Conservation (phyloP, 169 alveolate genomes). For the Theileria equi region DNA sequence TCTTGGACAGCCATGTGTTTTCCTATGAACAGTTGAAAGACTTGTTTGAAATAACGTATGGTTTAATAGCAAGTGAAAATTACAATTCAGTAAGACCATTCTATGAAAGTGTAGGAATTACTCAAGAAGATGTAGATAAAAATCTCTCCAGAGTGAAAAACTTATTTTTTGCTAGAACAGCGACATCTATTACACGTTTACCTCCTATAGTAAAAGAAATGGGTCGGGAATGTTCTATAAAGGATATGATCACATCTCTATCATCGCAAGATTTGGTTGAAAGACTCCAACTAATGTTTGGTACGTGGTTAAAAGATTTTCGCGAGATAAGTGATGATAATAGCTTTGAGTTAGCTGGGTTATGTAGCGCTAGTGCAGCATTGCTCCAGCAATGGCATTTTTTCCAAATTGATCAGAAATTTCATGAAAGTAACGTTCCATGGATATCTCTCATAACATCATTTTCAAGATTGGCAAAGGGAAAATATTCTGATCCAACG, state of each 20-base stretch:
- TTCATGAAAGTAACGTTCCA: slow-evolving; percentile 31
- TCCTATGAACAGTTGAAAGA: slow-evolving; percentile 47
- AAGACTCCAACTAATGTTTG: slow-evolving; percentile 44
- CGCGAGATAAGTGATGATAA: slow-evolving; percentile 10
- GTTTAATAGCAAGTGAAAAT: slow-evolving; percentile 49
- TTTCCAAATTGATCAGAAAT: slow-evolving; percentile 47
- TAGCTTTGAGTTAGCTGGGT: slow-evolving; percentile 43
- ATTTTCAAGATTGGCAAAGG: slow-evolving; percentile 53
- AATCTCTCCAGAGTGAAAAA: slow-evolving; percentile 28
- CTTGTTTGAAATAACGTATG: slow-evolving; percentile 50
- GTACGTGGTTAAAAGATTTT: slow-evolving; percentile 13
- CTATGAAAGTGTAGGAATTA: slow-evolving; percentile 46
- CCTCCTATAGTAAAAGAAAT: slow-evolving; percentile 55
- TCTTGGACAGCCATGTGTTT: slow-evolving; percentile 43
- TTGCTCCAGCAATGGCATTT: slow-evolving; percentile 52
- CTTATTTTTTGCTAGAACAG: slow-evolving; percentile 40
- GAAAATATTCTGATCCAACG: slow-evolving; percentile 21
- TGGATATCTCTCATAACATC: slow-evolving; percentile 48
- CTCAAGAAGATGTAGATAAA: slow-evolving; percentile 60
- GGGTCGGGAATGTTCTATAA: slow-evolving; percentile 43
- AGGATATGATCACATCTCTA: slow-evolving; percentile 54
- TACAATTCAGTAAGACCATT: slow-evolving; percentile 45
- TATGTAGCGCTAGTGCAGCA: slow-evolving; percentile 51
- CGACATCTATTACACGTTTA: slow-evolving; percentile 45
- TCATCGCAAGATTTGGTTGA: slow-evolving; percentile 51